These are phyloP conservation scores for Plectosphaerella cucumerina DNA, from an alignment of 2,329 filamentous ascomycete species.

Conservation along the genomic window DNA sequence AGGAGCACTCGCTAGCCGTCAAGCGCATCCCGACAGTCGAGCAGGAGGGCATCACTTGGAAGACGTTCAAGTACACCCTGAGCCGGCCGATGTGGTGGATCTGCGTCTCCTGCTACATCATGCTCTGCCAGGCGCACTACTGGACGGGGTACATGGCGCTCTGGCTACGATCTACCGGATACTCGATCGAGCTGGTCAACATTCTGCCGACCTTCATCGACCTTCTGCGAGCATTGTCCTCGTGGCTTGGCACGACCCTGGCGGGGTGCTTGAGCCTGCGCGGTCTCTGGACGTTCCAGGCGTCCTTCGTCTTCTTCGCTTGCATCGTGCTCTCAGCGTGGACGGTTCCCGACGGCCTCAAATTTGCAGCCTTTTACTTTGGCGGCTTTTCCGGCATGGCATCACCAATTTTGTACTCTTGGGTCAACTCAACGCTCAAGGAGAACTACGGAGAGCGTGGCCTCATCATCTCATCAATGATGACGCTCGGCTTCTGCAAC, in stretches of 20 bases:
- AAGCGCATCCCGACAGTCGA: constrained; percentile 11
- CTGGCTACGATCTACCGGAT: constrained; percentile 9
- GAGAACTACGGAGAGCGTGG: constrained; percentile 26
- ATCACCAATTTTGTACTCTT: constrained; percentile 25
- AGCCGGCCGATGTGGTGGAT: constrained; percentile 17
- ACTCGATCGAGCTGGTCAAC: constrained; percentile 11
- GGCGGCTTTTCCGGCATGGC: constrained; percentile 24
- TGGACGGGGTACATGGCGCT: constrained; percentile 15
- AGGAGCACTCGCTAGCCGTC: neutral
- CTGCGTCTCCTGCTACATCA: constrained; percentile 15
- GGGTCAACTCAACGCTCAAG: constrained; percentile 24
- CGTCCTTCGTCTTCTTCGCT: constrained; percentile 18
- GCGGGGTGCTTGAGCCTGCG: constrained; percentile 20
- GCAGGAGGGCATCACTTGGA: constrained; percentile 15
- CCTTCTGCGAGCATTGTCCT: constrained; percentile 18
- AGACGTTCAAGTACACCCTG: constrained; percentile 16
- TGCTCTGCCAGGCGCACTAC: constrained; percentile 17
- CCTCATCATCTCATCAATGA: constrained; percentile 27
- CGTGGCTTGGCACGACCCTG: constrained; percentile 21
- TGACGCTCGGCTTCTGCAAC: constrained; percentile 26
- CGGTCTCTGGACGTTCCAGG: constrained; percentile 22
- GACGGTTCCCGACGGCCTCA: constrained; percentile 21
- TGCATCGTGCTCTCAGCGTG: constrained; percentile 22
- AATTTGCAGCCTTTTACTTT: constrained; percentile 26
- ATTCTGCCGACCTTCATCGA: constrained; percentile 19